Evolutionary conservation across 108 stramenopile species (phyloP).

Genomic region (Stephanodiscus triporus): DNA sequence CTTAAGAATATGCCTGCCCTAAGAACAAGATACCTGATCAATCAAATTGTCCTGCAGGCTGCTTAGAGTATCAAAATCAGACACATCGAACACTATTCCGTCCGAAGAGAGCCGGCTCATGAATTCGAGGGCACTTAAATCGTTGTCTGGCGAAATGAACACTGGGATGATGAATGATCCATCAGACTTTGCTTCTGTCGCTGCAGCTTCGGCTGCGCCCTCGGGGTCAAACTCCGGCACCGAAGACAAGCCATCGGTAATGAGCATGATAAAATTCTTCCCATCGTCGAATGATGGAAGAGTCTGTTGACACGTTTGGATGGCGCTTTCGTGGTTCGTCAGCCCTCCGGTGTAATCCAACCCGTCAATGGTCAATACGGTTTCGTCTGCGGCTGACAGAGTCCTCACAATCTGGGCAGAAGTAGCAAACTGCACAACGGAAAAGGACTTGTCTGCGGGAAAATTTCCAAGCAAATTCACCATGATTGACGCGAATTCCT

Average conservation of each 20-base stretch:
- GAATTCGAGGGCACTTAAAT: constrained; percentile 14
- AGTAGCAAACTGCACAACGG: constrained; percentile 32
- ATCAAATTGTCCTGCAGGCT: constrained; percentile 36
- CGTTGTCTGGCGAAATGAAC: constrained; percentile 27
- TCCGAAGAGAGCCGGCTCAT: constrained; percentile 27
- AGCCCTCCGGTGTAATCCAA: constrained; percentile 23
- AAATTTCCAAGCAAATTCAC: constrained; percentile 18
- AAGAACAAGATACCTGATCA: constrained; percentile 45
- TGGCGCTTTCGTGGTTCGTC: constrained; percentile 36
- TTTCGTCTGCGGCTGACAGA: constrained; percentile 7
- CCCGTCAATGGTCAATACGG: constrained; percentile 18
- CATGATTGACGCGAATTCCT: constrained; percentile 28
- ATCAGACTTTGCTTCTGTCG: constrained; percentile 18
- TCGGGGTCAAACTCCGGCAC: constrained; percentile 12
- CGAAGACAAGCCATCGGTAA: constrained; percentile 35
- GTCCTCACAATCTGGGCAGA: constrained; percentile 8
- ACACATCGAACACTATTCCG: constrained; percentile 45
- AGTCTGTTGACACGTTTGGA: constrained; percentile 13
- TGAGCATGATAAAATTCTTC: constrained; percentile 41
- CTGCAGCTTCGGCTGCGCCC: constrained; percentile 17
- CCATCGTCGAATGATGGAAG: not conserved
- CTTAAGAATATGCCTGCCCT: not conserved
- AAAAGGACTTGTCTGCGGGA: constrained; percentile 24
- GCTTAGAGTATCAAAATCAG: constrained; percentile 26
- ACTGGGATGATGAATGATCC: constrained; percentile 40